A percentile compares a stretch with the other conserved stretches of the same genome.
Conservation (phyloP, 345 rosid species). For the Acer yangbiense region DNA sequence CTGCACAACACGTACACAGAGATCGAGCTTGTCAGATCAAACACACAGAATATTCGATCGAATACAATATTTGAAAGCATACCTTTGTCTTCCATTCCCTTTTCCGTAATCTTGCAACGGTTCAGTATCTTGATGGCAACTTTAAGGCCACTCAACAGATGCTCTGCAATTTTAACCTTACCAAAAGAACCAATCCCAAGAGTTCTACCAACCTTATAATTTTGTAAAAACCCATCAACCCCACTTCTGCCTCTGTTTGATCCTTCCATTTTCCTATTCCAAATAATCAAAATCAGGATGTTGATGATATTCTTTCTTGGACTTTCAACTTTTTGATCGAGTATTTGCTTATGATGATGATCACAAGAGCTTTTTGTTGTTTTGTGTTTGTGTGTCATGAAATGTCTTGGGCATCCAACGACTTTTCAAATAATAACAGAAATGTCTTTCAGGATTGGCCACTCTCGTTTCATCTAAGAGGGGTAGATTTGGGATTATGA, state of each 20-base stretch:
- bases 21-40: too few relatives aligned
- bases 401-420: background rate
- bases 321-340: background rate
- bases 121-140: slow-evolving; percentile 96
- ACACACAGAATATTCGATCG: too few relatives aligned
- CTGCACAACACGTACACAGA: slow-evolving; percentile 40
- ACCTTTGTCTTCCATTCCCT: slow-evolving; percentile 97
- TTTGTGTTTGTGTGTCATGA: background rate
- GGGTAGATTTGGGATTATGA: background rate
- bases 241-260: slow-evolving; percentile 53
- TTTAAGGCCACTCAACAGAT: slow-evolving; percentile 74
- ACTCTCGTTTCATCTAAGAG: too few relatives aligned
- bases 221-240: slow-evolving; percentile 55
- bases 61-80: background rate
- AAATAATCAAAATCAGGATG: background rate
- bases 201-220: slow-evolving; percentile 80
- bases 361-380: background rate
- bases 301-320: background rate
- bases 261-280: slow-evolving; percentile 56
- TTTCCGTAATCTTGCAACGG: slow-evolving; percentile 70
- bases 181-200: slow-evolving; percentile 95
- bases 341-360: background rate
- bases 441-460: background rate
- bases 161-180: slow-evolving; percentile 91
- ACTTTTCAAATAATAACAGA: background rate